These are phyloP conservation scores for Quillaja saponaria DNA, from an alignment of 306 rosid species.

Conservation along the genomic window DNA sequence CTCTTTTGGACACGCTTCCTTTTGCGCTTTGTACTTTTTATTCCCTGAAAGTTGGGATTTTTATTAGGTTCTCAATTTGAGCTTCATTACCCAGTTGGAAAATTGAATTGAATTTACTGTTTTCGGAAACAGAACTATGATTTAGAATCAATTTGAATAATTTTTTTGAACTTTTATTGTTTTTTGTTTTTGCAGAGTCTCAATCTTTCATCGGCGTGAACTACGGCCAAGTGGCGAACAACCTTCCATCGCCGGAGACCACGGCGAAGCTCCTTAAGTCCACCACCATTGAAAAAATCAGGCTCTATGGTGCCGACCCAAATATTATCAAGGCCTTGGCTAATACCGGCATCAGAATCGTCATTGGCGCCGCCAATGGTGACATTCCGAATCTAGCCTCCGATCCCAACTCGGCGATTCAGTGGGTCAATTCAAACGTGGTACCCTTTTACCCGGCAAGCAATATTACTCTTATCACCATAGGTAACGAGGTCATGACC, in stretches of 20 bases:
- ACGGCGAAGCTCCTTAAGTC: slow-evolving; percentile 63
- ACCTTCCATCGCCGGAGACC: slow-evolving; percentile 59
- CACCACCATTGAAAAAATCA: slow-evolving; percentile 60
- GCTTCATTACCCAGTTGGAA: background rate
- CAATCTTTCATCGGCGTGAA: slow-evolving; percentile 85
- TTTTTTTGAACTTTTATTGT: background rate
- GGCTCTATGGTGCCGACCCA: slow-evolving; percentile 74
- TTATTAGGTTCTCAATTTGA: slow-evolving; percentile 9
- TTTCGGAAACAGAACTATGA: no score
- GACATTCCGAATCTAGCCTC: slow-evolving; percentile 67
- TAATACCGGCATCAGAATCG: slow-evolving; percentile 63
- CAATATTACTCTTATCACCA: slow-evolving; percentile 62
- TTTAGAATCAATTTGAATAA: background rate
- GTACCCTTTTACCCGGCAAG: slow-evolving; percentile 65
- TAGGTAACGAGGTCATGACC: slow-evolving; percentile 81
- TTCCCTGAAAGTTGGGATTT: background rate
- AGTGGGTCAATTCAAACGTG: slow-evolving; percentile 73
- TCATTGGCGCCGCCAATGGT: slow-evolving; percentile 60
- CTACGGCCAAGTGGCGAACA: slow-evolving; percentile 77
- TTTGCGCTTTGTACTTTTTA: no score
- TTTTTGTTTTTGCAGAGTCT: slow-evolving; percentile 50
- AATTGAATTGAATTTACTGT: background rate
- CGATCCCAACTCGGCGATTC: slow-evolving; percentile 62
- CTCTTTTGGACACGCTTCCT: background rate
- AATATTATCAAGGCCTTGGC: slow-evolving; percentile 57